A percentile compares a stretch with the other conserved stretches of the same genome.
Evolutionary conservation across 305 asterid species (phyloP).

Genomic region (Solanum hybrid): DNA sequence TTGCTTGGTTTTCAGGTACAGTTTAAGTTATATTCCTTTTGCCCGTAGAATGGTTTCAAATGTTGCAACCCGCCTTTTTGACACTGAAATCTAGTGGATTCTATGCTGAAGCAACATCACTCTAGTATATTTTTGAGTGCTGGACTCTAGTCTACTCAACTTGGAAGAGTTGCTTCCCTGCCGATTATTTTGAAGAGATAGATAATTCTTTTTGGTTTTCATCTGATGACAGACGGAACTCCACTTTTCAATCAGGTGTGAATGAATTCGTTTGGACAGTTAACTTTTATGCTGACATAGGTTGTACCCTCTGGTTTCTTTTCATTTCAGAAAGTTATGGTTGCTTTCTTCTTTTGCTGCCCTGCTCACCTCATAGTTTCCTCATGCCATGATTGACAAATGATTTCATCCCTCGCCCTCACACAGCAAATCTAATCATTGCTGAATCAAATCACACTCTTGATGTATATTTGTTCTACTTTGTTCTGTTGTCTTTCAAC

Average conservation of each 20-base stretch:
- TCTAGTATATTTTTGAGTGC: background rate
- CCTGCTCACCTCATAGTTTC: background rate
- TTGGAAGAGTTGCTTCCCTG: background rate
- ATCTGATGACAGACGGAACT: background rate
- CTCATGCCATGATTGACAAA: background rate
- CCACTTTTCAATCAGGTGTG: background rate
- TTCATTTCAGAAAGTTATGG: background rate
- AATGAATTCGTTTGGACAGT: background rate
- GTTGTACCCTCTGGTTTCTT: background rate
- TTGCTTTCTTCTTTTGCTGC: background rate
- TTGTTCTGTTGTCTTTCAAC: background rate
- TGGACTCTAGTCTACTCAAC: background rate
- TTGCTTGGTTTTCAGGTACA: constrained; percentile 61
- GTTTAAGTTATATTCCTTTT: constrained; percentile 85
- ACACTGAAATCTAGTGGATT: constrained; percentile 64
- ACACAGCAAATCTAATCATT: background rate
- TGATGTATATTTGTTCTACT: background rate
- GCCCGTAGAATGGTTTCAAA: constrained; percentile 82
- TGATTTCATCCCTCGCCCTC: background rate
- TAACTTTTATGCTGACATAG: background rate
- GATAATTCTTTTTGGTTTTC: background rate
- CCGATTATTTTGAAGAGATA: background rate
- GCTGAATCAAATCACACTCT: background rate
- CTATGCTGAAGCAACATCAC: background rate
- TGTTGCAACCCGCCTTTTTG: constrained; percentile 70